phyloP scores from a whole-genome alignment of 2,329 filamentous ascomycete species.

The Colletotrichum agaves region DNA sequence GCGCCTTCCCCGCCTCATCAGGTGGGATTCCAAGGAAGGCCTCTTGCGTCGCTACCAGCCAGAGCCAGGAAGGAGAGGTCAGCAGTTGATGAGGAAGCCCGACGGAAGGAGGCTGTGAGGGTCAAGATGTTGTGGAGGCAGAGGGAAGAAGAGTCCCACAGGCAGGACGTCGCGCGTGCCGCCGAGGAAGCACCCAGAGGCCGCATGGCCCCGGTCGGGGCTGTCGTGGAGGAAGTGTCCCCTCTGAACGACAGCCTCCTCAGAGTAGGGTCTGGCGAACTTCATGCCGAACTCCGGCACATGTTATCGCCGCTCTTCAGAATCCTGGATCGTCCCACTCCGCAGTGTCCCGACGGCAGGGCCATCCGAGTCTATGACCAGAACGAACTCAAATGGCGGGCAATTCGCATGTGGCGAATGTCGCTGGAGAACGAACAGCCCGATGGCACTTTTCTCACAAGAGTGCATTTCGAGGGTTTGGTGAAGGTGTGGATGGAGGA shows the following conservation, averaged over 20 bases:
- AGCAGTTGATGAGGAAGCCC: not conserved
- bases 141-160: not conserved
- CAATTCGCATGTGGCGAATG: not conserved
- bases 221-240: not conserved
- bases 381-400: not conserved
- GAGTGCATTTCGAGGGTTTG: not conserved
- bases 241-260: not conserved
- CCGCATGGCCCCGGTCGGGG: not conserved
- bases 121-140: not conserved
- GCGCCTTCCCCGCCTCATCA: not conserved
- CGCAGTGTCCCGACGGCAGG: not conserved
- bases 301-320: not conserved
- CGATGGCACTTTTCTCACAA: not conserved
- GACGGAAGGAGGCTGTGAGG: not conserved
- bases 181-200: not conserved
- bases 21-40: not conserved
- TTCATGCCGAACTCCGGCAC: not conserved
- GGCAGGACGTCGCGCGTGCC: not conserved
- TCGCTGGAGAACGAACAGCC: not conserved
- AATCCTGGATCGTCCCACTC: not conserved
- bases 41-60: not conserved
- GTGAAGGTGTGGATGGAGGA: constrained; percentile 5
- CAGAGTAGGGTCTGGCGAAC: not conserved
- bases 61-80: not conserved
- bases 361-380: not conserved